These are phyloP conservation scores for Arthrocladium fulminans DNA, from an alignment of 2,329 filamentous ascomycete species.

Conservation along the genomic window DNA sequence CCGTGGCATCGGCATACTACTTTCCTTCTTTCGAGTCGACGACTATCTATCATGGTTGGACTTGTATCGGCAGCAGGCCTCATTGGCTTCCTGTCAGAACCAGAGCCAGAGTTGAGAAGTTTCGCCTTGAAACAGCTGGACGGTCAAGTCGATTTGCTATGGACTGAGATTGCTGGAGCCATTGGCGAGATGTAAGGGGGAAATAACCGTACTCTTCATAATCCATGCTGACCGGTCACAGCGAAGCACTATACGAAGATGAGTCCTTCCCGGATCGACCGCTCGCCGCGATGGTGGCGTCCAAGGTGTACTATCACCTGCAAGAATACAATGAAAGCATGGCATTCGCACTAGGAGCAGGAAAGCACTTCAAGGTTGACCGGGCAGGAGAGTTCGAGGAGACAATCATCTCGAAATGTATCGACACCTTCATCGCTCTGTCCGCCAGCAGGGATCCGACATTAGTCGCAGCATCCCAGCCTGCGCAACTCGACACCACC, in stretches of 20 bases:
- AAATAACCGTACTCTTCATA: constrained; percentile 13
- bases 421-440: constrained; percentile 92
- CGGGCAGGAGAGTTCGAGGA: constrained; percentile 92
- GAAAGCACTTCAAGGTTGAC: constrained; percentile 89
- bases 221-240: constrained; percentile 32
- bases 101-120: constrained; percentile 85
- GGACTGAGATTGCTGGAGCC: constrained; percentile 91
- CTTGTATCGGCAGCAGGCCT: constrained; percentile 90
- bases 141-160: constrained; percentile 91
- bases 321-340: constrained; percentile 99
- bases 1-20: background rate
- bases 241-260: constrained; percentile 96
- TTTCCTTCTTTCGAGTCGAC: background rate
- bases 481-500: constrained; percentile 63
- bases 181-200: constrained; percentile 92
- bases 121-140: constrained; percentile 94
- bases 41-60: constrained; percentile 63
- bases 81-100: constrained; percentile 88
- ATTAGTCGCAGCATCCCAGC: constrained; percentile 39
- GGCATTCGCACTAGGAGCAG: constrained; percentile 91
- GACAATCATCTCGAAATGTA: constrained; percentile 96
- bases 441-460: constrained; percentile 53
- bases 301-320: constrained; percentile 98
- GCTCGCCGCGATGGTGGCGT: constrained; percentile 84
- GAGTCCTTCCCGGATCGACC: constrained; percentile 88